Evolutionary conservation across 2,329 filamentous ascomycete genomes (phyloP).

Genomic region (Amesomyces nigricolor): DNA sequence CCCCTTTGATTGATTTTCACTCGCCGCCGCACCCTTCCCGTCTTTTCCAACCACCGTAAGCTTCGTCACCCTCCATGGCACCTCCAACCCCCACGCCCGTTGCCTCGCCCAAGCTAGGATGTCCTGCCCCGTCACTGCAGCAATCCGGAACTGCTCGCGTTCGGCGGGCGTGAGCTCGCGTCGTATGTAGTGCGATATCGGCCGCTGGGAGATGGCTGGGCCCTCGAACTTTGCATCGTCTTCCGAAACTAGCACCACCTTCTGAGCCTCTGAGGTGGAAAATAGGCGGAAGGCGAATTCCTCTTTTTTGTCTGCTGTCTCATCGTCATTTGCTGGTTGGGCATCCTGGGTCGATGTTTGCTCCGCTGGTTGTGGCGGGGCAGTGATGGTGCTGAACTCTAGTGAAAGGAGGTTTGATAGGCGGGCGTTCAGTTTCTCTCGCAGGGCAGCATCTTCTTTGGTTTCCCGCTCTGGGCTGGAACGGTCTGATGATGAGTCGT

Average conservation of each 20-base stretch:
- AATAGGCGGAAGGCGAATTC: constrained; percentile 57
- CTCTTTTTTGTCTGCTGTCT: constrained; percentile 21
- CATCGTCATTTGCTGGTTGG: constrained; percentile 21
- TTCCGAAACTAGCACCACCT: constrained; percentile 44
- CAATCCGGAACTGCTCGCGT: constrained; percentile 37
- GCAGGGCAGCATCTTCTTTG: constrained; percentile 34
- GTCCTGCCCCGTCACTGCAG: constrained; percentile 49
- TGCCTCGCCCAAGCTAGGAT: constrained; percentile 40
- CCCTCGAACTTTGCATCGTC: constrained; percentile 32
- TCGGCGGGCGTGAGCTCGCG: constrained; percentile 34
- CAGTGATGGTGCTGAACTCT: constrained; percentile 24
- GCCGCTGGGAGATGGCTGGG: constrained; percentile 38
- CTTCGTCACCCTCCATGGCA: constrained; percentile 53
- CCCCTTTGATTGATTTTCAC: neutral
- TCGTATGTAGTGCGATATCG: constrained; percentile 46
- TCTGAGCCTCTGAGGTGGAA: constrained; percentile 37
- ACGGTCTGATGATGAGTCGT: constrained; percentile 34
- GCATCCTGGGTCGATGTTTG: neutral
- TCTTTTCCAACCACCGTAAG: constrained; percentile 35
- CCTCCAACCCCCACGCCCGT: constrained; percentile 52
- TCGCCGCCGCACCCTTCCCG: neutral
- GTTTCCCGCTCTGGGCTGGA: constrained; percentile 29
- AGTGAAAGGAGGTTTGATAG: constrained; percentile 44
- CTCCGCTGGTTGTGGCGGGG: neutral
- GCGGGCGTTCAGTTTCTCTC: constrained; percentile 43